Percentiles rank a stretch among this genome's conserved stretches.
These are phyloP conservation scores for Neurospora africana DNA, from an alignment of 495 filamentous ascomycete species.

Conservation along the genomic window DNA sequence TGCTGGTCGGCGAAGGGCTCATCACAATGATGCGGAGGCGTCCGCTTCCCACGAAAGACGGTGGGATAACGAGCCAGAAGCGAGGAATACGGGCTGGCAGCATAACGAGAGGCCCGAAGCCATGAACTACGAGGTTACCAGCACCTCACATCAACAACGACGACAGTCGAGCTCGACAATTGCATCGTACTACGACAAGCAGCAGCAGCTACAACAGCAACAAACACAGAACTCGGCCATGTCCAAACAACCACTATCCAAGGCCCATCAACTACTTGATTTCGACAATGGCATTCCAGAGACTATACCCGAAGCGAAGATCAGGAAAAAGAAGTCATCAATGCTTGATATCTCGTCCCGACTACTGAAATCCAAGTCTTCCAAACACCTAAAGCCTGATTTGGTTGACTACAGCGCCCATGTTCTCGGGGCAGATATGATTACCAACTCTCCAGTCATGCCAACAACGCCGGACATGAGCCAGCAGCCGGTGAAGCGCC, in stretches of 20 bases:
- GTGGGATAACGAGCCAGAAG: conserved; percentile 40
- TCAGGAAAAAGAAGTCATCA: conserved; percentile 39
- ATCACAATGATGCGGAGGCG: conserved; percentile 7
- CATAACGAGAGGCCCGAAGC: conserved; percentile 23
- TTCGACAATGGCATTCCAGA: conserved; percentile 23
- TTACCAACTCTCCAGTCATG: conserved; percentile 30
- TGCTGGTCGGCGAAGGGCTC: conserved; percentile 4
- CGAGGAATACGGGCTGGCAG: conserved; percentile 8
- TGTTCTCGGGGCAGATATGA: conserved; percentile 19
- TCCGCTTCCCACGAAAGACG: conserved; percentile 11
- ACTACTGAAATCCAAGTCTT: conserved; percentile 8
- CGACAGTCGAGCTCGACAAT: conserved; percentile 41
- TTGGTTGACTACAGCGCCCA: conserved; percentile 1
- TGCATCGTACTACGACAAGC: conserved; percentile 41
- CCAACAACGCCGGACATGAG: conserved; percentile 22
- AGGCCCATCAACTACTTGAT: conserved; percentile 31
- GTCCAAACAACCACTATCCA: conserved; percentile 39
- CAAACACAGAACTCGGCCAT: conserved; percentile 46
- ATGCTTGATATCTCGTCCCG: conserved; percentile 36
- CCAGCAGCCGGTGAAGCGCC: conserved; percentile 17
- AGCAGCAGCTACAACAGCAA: conserved; percentile 41
- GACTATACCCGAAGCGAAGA: conserved; percentile 3
- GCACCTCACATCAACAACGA: conserved; percentile 29
- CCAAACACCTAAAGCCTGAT: conserved; percentile 13
- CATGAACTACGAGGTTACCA: conserved; percentile 20